phyloP scores from a whole-genome alignment of 345 rosid genomes.

The Pseudoturritis turrita region DNA sequence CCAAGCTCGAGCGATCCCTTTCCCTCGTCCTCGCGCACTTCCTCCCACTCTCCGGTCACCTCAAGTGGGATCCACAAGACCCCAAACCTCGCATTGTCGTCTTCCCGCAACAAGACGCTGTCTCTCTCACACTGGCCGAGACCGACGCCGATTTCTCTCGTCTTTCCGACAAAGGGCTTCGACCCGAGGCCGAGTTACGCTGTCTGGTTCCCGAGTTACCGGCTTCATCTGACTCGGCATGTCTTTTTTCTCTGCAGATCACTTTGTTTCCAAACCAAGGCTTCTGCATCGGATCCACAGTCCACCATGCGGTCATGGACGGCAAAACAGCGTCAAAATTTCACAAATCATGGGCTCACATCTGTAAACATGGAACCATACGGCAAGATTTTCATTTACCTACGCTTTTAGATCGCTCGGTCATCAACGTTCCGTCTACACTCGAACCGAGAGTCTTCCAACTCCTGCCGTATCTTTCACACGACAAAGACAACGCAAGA shows the following conservation, averaged over 20 bases:
- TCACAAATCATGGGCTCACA: constrained; percentile 25
- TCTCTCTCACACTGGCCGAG: constrained; percentile 24
- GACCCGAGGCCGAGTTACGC: constrained; percentile 2
- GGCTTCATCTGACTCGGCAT: background rate
- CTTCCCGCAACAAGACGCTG: constrained; percentile 1
- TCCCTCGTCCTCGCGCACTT: constrained; percentile 23
- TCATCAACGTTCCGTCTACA: constrained; percentile 8
- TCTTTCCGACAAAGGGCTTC: constrained; percentile 4
- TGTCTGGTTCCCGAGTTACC: constrained; percentile 8
- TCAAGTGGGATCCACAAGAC: constrained; percentile 21
- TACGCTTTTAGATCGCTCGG: constrained; percentile 28
- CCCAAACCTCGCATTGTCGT: constrained; percentile 25
- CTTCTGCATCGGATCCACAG: constrained; percentile 18
- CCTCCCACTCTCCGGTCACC: constrained; percentile 20
- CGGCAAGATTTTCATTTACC: background rate
- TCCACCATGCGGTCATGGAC: constrained; percentile 26
- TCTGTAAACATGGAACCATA: background rate
- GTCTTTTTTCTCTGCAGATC: constrained; percentile 1
- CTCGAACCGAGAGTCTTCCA: constrained; percentile 1
- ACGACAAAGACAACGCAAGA: background rate
- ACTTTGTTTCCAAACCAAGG: constrained; percentile 23
- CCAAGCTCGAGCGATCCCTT: constrained; percentile 29
- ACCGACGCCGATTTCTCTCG: constrained; percentile 5
- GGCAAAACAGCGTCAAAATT: constrained; percentile 5
- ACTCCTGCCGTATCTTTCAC: background rate